Evolutionary conservation across 176 grass and related monocot species (phyloP), one percentile per base, ranked within the genome.

Genomic region (Ampelocalamus luodianensis): DNA sequence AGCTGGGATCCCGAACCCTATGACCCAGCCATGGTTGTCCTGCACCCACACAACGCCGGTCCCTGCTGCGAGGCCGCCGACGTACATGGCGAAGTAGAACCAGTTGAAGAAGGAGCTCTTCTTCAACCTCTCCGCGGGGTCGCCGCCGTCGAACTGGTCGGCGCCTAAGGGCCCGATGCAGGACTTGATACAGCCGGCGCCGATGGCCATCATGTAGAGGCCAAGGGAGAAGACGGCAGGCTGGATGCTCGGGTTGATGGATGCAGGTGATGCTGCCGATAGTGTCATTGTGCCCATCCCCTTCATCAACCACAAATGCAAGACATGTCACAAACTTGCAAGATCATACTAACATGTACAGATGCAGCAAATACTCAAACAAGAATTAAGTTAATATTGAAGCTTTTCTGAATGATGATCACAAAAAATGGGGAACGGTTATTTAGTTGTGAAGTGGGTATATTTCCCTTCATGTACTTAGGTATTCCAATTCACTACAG

Each of bases 61-160:
- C 40, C 87, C 87, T 0, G 87, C 81, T 1, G 77, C 51, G 15
- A 89, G 63, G 69, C 66, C 65, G 50, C 86, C 90, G 26, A 92
- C 76, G 43, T 85, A 80, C 29, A 83, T 26, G 48, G 83, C 51
- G 36, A 92, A 79, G 82, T 86, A 89, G 74, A 86, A 89, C 79
- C 86, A 87, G 69, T 86, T 92, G 69, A 92, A 92, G 74, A 87
- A 92, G 26, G 87, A 87, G 68, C 74, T 87, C 68, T 87, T 87
- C 24, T 71, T 61, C 34, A 60, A 32, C 65, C 83, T 66, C 69
- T 92, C 87, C 50, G 48, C 20, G 37, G 79, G 38, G 59, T 87
- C 79, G 46, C 42, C 76, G 26, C 67, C 65, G 58, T 86, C 83
- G 78, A 79, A 86, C 58, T 86, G 83, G 66, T 86, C 85, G 32